A percentile compares a stretch with the other conserved stretches of the same genome.
Conservation (phyloP, 129 eudicot genomes). For the Cynara cardunculus region DNA sequence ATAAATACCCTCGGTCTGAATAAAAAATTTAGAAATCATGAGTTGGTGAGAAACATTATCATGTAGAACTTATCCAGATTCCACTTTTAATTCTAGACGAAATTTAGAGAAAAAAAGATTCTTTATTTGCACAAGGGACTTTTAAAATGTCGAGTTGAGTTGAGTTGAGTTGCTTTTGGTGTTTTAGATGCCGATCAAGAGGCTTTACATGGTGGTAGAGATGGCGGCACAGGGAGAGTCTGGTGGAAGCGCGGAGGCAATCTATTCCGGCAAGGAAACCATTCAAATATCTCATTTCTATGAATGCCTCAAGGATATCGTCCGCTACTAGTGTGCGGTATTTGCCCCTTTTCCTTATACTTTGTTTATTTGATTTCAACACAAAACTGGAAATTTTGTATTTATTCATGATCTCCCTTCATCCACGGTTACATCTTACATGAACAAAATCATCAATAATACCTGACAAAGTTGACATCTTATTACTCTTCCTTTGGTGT, state of each 20-base stretch:
- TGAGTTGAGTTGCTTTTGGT: neutral
- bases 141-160: neutral
- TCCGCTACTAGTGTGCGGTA: slow-evolving; percentile 37
- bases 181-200: slow-evolving; percentile 87
- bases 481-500: neutral
- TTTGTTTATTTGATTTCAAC: neutral
- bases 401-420: neutral
- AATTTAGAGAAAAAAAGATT: neutral
- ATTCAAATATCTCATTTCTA: slow-evolving; percentile 77
- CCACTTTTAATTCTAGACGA: neutral
- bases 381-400: neutral
- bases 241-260: slow-evolving; percentile 90
- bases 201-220: slow-evolving; percentile 80
- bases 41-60: neutral
- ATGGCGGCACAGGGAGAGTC: slow-evolving; percentile 98
- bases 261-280: slow-evolving; percentile 73
- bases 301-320: slow-evolving; percentile 77
- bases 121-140: too few relatives aligned
- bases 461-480: neutral
- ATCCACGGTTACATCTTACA: neutral
- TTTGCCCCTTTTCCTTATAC: neutral
- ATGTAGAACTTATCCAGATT: too few relatives aligned
- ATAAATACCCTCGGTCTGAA: neutral
- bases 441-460: neutral
- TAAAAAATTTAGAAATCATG: too few relatives aligned